These are phyloP conservation scores for Phialophora verrucosa DNA, from an alignment of 2,329 filamentous ascomycete species.

Conservation along the genomic window DNA sequence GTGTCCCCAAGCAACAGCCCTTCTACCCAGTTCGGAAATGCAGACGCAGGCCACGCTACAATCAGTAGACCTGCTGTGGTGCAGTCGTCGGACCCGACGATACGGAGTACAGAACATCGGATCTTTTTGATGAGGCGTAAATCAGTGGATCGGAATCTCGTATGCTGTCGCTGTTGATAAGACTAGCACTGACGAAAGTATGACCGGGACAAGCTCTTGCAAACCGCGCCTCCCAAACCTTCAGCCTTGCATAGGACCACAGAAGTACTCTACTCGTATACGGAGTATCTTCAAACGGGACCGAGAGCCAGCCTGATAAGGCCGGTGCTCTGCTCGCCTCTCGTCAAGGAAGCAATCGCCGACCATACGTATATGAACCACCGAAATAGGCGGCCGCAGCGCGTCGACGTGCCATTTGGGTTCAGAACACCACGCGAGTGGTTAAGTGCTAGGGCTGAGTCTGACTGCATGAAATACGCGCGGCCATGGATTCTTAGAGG, in stretches of 20 bases:
- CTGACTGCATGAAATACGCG: neutral
- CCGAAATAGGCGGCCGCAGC: neutral
- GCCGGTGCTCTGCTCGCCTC: neutral
- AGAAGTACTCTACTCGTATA: neutral
- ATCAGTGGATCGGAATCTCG: neutral
- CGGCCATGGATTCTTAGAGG: neutral
- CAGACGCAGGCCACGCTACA: neutral
- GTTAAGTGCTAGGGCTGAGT: neutral
- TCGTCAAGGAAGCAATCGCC: neutral
- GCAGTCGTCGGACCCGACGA: neutral
- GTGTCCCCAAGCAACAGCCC: neutral
- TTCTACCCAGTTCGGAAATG: neutral
- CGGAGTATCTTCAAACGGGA: neutral
- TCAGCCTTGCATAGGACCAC: neutral
- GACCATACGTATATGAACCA: neutral
- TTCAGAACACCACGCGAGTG: neutral
- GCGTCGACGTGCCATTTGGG: neutral
- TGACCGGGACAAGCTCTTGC: too few species aligned
- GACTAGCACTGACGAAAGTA: too few species aligned
- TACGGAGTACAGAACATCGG: too few species aligned
- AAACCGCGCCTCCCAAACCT: neutral
- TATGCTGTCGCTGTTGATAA: too few species aligned
- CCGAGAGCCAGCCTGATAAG: neutral
- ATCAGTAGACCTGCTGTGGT: neutral
- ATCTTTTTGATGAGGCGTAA: neutral